phyloP scores from a whole-genome alignment of 225 moss, liverwort and hornwort genomes.

The Neckera pumila region DNA sequence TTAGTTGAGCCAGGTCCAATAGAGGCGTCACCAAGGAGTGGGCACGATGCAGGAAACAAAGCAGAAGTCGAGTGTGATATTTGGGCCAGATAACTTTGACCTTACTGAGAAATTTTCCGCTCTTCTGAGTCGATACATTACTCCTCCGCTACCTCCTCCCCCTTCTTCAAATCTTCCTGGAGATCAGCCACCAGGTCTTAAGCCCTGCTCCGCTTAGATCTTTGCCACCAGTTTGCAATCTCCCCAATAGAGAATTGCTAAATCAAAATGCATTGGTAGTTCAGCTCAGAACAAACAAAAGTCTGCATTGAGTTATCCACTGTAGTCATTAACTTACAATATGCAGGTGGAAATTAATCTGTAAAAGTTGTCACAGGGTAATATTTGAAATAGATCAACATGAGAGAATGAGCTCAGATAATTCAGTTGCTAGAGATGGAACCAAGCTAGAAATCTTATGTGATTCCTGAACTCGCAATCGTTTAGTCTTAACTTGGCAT shows the following conservation, averaged over 20 bases:
- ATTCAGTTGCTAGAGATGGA: neutral
- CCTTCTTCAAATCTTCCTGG: neutral
- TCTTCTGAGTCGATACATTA: slow-evolving; percentile 33
- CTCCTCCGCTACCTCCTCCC: slow-evolving; percentile 1
- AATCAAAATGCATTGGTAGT: neutral
- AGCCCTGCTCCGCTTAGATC: neutral
- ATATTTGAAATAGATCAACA: neutral
- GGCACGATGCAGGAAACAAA: slow-evolving; percentile 35
- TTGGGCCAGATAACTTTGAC: slow-evolving; percentile 43
- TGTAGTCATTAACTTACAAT: neutral
- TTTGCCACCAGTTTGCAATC: neutral
- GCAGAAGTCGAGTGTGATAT: slow-evolving; percentile 27
- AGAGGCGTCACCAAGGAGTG: neutral
- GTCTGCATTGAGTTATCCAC: neutral
- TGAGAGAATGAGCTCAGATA: neutral
- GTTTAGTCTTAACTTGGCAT: neutral
- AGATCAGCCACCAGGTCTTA: neutral
- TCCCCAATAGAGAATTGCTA: neutral
- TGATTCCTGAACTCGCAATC: neutral
- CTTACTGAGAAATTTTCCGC: slow-evolving; percentile 21
- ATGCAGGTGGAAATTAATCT: neutral
- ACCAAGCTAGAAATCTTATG: neutral
- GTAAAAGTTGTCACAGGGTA: neutral
- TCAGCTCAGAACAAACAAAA: neutral
- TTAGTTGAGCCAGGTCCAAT: neutral